Evolutionary conservation across 768 basidiomycete species (phyloP), one percentile per base, ranked within the genome.

Genomic region (Russula sp.): DNA sequence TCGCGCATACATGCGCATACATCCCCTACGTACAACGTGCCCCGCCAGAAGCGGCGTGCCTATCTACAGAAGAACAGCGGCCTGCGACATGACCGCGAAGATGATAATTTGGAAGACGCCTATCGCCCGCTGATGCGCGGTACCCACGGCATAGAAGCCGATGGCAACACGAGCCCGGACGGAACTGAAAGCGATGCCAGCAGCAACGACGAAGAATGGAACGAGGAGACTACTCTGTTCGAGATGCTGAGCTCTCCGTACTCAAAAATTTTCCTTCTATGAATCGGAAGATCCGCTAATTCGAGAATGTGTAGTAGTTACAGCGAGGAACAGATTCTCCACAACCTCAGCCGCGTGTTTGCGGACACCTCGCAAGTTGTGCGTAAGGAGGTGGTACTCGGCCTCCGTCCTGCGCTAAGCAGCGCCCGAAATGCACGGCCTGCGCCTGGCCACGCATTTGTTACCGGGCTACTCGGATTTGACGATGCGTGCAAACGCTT

Each of bases 401-500:
- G 20, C 20, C 39, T 64, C 27, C 47, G 39, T 31, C 63, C 63
- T 3, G 52, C 27, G 14, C 27, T 64, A 40, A 51, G 7, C 35
- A 27, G 22, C 5, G 22, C 20, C 8, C 57, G 63, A 22, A 42
- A 32, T 16, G 39, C 6, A 4, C 63, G 63, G 11, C 53, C 58
- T 32, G 58, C 58, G 22, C 63, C 63, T 2, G 63, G 58, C 4
- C 58, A 48, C 39, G 13, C 32, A 32, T 64, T 64, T 4, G 37
- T 64, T 40, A 22, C 57, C 3, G 62, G 62, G 11, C 32, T 63
- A 6, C 57, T 63, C 13, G 57, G 62, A 37, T 64, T 64, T 9
- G 63, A 64, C 22, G 63, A 64, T 11, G 58, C n/a, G 11, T 64
- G 58, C 53, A 64, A 64, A 47, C 47, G 27, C 22, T 64, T 64